phyloP scores from a whole-genome alignment of 2,329 filamentous ascomycete genomes.

The Exophiala sp. region DNA sequence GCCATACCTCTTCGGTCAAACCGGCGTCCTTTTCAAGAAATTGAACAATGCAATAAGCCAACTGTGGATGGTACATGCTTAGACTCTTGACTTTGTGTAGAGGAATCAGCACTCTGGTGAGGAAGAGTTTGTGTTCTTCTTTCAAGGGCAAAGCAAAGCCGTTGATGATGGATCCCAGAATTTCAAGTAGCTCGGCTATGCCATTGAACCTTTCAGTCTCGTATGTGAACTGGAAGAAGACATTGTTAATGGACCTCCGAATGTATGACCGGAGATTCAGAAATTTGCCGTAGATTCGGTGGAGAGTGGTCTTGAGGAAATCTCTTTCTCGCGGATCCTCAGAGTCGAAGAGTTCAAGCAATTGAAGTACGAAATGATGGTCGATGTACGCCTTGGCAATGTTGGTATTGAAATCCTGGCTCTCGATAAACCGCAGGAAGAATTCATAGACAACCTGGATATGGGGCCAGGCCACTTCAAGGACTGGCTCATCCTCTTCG shows the following conservation, averaged over 20 bases:
- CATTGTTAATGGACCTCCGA: constrained; percentile 97
- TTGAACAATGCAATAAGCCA: constrained; percentile 98
- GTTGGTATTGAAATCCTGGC: constrained; percentile 99
- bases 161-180: constrained; percentile 97
- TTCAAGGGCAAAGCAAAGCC: constrained; percentile 95
- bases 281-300: constrained; percentile 98
- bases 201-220: constrained; percentile 98
- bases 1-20: constrained; percentile 84
- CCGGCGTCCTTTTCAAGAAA: constrained; percentile 97
- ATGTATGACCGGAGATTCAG: constrained; percentile 97
- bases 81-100: constrained; percentile 97
- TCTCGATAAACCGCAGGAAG: constrained; percentile 97
- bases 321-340: constrained; percentile 95
- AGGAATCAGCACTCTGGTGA: constrained; percentile 87
- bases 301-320: constrained; percentile 95
- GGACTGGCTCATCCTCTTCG: constrained; percentile 94
- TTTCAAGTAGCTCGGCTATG: constrained; percentile 93
- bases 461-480: constrained; percentile 98
- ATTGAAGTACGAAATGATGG: constrained; percentile 89
- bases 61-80: constrained; percentile 99
- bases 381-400: constrained; percentile 99
- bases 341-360: constrained; percentile 97
- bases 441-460: constrained; percentile 99
- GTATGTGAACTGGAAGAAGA: constrained; percentile 99
- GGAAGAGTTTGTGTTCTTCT: constrained; percentile 97